Conservation (phyloP, 805 yeast species). For the Zygotorulaspora sp. region DNA sequence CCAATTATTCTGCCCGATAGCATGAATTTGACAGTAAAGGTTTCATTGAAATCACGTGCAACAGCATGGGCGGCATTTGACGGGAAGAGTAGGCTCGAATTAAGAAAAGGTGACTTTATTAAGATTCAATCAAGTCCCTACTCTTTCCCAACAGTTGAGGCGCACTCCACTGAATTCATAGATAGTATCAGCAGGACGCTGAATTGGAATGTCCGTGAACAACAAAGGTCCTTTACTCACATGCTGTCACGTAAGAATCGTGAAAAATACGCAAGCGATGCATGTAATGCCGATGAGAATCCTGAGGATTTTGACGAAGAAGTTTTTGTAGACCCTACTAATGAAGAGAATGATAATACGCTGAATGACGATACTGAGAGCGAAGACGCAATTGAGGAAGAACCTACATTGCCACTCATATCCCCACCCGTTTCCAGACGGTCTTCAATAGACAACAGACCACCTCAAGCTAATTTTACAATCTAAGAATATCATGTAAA, state of each 20-base stretch:
- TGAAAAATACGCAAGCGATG: conserved; percentile 37
- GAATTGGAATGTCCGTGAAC: conserved; percentile 91
- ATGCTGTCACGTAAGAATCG: conserved; percentile 54
- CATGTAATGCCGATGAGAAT: conserved; percentile 14
- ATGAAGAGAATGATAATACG: conserved; percentile 6
- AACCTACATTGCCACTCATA: conserved; percentile 1
- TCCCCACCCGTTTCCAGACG: conserved; percentile 4
- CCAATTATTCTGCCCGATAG: conserved; percentile 91
- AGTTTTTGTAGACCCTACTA: conserved; percentile 13
- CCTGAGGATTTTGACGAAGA: conserved; percentile 18
- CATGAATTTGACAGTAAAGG: conserved; percentile 77
- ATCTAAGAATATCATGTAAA: too few species aligned
- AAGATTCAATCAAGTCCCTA: conserved; percentile 79
- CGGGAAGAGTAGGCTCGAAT: conserved; percentile 82
- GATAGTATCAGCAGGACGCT: conserved; percentile 80
- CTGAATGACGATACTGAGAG: conserved; percentile 6
- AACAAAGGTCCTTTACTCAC: conserved; percentile 75
- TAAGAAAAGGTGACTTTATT: conserved; percentile 78
- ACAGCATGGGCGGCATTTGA: conserved; percentile 98
- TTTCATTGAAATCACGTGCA: conserved; percentile 74
- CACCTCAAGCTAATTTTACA: conserved; percentile 10
- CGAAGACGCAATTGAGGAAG: conserved; percentile 8
- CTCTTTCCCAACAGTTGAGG: conserved; percentile 89
- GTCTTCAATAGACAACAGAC: conserved; percentile 1
- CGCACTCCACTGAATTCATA: conserved; percentile 69